Conservation (phyloP, 148 eudicot genomes). For the Linanthus parryae region DNA sequence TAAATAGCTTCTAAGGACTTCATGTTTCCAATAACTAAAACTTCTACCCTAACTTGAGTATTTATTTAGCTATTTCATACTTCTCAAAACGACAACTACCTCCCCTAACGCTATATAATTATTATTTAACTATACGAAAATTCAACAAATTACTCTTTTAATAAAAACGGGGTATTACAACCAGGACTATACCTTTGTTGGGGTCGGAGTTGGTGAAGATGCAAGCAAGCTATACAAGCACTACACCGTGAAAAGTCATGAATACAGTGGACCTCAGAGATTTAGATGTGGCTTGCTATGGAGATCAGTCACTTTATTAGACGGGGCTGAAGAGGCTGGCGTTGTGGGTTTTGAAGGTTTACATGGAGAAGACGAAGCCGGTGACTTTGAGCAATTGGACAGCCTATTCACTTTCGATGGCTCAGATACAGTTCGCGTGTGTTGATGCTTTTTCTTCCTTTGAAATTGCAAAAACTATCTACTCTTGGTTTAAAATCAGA, state of each 20-base stretch:
- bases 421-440: constrained; percentile 12
- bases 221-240: not conserved
- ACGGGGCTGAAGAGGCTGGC: constrained; percentile 8
- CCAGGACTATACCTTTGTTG: constrained; percentile 3
- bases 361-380: not conserved
- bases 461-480: too few relatives aligned
- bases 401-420: constrained; percentile 1
- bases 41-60: too few relatives aligned
- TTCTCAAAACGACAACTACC: too few relatives aligned
- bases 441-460: constrained; percentile 11
- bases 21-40: too few relatives aligned
- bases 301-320: not conserved
- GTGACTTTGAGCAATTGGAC: constrained; percentile 11
- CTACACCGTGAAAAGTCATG: not conserved
- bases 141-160: too few relatives aligned
- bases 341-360: not conserved
- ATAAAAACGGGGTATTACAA: too few relatives aligned
- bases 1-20: too few relatives aligned
- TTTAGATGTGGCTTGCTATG: not conserved
- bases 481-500: too few relatives aligned
- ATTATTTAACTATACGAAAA: too few relatives aligned
- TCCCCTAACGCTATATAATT: too few relatives aligned
- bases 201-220: constrained; percentile 2
- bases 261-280: constrained; percentile 2
- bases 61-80: too few relatives aligned